These are phyloP conservation scores for Epithemia pelagica DNA, from an alignment of 108 stramenopile species.

Conservation along the genomic window DNA sequence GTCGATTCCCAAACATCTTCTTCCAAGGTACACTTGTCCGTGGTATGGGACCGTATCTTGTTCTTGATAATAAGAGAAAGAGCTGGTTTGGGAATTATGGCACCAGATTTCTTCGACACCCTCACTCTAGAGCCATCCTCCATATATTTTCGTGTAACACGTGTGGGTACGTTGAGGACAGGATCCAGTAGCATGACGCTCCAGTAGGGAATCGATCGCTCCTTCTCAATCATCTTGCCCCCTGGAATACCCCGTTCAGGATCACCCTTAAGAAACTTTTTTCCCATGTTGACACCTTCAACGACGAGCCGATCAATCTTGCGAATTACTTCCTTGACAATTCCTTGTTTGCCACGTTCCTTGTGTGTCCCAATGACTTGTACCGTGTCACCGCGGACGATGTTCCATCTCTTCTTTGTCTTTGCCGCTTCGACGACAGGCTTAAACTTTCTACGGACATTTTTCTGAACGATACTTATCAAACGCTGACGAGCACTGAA, in stretches of 20 bases:
- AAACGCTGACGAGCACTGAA: background rate
- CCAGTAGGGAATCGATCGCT: constrained; percentile 79
- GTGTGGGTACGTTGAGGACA: constrained; percentile 74
- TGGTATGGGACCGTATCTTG: constrained; percentile 48
- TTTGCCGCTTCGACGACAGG: background rate
- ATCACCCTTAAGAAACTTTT: constrained; percentile 61
- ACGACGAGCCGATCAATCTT: constrained; percentile 86
- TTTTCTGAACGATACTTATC: background rate
- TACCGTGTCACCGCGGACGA: constrained; percentile 91
- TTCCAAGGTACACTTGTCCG: constrained; percentile 63
- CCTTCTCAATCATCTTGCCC: constrained; percentile 42
- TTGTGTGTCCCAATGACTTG: constrained; percentile 85
- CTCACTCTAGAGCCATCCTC: constrained; percentile 95
- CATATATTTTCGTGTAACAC: constrained; percentile 61
- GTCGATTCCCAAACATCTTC: constrained; percentile 76
- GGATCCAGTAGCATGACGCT: constrained; percentile 88
- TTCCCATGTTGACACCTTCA: constrained; percentile 85
- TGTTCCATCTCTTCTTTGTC: constrained; percentile 49
- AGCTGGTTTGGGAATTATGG: constrained; percentile 88
- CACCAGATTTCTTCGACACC: constrained; percentile 82
- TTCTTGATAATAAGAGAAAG: constrained; percentile 48
- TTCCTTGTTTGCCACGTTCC: constrained; percentile 84
- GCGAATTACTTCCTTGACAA: constrained; percentile 66
- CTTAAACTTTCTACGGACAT: background rate
- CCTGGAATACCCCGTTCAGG: constrained; percentile 48